phyloP scores from a whole-genome alignment of 805 yeast genomes.

The Hanseniaspora occidentalis region DNA sequence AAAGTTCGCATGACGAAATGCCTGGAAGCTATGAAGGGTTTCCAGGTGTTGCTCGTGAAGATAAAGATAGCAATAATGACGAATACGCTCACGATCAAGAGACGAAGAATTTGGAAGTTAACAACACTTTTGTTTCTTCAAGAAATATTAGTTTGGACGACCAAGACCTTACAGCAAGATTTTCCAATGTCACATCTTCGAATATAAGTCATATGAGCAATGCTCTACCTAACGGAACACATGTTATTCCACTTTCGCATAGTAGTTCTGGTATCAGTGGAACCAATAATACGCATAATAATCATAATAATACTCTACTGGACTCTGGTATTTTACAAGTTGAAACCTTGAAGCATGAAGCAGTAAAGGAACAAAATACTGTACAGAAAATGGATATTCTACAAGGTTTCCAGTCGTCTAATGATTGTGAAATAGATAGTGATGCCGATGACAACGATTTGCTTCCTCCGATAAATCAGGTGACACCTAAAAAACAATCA shows the following conservation, averaged over 20 bases:
- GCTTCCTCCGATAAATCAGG: conserved; percentile 2
- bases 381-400: conserved; percentile 2
- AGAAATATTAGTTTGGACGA: conserved; percentile 7
- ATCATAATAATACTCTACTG: too few species aligned
- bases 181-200: not conserved
- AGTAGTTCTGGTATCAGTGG: conserved; percentile 1
- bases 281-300: too few species aligned
- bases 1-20: conserved; percentile 8
- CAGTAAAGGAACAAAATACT: conserved; percentile 5
- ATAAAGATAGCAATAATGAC: not conserved
- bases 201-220: not conserved
- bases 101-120: not conserved
- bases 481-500: conserved; percentile 2
- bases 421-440: too few species aligned
- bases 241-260: not conserved
- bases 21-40: conserved; percentile 5
- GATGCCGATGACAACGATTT: too few species aligned
- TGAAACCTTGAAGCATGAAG: too few species aligned
- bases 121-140: conserved; percentile 1
- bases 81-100: not conserved
- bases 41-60: not conserved
- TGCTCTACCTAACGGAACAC: not conserved
- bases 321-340: too few species aligned
- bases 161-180: not conserved
- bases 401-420: too few species aligned